A percentile compares a stretch with the other conserved stretches of the same genome.
phyloP scores from a whole-genome alignment of 2,329 filamentous ascomycete genomes.

The Elsinoe australis region DNA sequence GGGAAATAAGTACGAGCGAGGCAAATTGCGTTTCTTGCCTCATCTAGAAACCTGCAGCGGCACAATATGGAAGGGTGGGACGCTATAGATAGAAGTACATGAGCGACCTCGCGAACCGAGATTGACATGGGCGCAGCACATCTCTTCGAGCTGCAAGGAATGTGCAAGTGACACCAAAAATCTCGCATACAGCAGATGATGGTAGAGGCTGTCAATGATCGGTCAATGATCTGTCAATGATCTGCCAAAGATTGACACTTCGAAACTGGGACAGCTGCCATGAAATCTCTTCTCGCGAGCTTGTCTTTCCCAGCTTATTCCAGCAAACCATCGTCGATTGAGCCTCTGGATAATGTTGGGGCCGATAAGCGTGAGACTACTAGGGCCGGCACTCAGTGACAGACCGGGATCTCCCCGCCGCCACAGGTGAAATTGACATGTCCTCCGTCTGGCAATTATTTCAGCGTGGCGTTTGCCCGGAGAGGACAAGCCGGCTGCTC shows the following conservation, averaged over 20 bases:
- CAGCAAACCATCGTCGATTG: slow-evolving; percentile 2
- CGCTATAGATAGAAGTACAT: slow-evolving; percentile 10
- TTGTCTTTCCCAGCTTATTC: neutral
- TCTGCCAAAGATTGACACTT: neutral
- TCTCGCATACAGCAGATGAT: slow-evolving; percentile 1
- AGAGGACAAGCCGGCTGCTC: slow-evolving; percentile 1
- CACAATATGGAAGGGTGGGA: slow-evolving; percentile 12
- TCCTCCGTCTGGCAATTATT: too few species aligned
- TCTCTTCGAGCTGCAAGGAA: neutral
- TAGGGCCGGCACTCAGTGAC: slow-evolving; percentile 4
- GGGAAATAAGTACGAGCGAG: slow-evolving; percentile 6
- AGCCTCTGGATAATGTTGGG: slow-evolving; percentile 5
- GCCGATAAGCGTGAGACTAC: slow-evolving; percentile 10
- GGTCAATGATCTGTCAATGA: too few species aligned
- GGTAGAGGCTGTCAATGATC: slow-evolving; percentile 2
- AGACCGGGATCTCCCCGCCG: slow-evolving; percentile 14
- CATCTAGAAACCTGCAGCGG: neutral
- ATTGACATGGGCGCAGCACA: slow-evolving; percentile 12
- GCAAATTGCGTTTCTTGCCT: slow-evolving; percentile 15
- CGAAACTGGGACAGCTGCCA: neutral
- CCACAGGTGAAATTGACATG: slow-evolving; percentile 7
- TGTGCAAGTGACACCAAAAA: too few species aligned
- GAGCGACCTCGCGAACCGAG: slow-evolving; percentile 9
- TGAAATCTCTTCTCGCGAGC: slow-evolving; percentile 12
- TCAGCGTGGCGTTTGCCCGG: neutral